These are phyloP conservation scores for Penicillium hesseltinei DNA, from an alignment of 2,329 filamentous ascomycete genomes.

Conservation along the genomic window DNA sequence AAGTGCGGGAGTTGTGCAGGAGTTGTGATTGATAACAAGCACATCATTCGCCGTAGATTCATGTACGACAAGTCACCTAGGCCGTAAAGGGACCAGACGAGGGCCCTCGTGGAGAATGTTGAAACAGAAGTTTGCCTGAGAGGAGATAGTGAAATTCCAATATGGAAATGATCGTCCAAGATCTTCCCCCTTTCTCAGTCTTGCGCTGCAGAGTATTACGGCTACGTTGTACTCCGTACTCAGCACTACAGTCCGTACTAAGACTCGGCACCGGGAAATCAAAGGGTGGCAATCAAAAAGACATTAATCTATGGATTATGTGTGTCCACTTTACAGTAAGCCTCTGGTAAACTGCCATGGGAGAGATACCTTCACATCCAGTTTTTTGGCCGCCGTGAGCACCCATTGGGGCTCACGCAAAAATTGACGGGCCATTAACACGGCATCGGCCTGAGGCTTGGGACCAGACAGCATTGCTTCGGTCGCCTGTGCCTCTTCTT, in stretches of 20 bases:
- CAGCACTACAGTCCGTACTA: background rate
- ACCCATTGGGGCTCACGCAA: slow-evolving; percentile 58
- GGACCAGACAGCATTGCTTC: slow-evolving; percentile 27
- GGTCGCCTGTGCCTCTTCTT: slow-evolving; percentile 29
- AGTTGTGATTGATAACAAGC: background rate
- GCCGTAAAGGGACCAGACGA: background rate
- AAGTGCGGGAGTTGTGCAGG: background rate
- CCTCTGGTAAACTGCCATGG: slow-evolving; percentile 48
- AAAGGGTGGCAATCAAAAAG: background rate
- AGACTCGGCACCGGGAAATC: background rate
- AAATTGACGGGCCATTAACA: slow-evolving; percentile 55
- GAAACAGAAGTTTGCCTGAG: background rate
- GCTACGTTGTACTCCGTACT: too few species aligned
- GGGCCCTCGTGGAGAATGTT: background rate
- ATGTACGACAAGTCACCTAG: background rate
- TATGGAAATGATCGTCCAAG: background rate
- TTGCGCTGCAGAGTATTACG: background rate
- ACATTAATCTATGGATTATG: background rate
- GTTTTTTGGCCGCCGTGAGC: slow-evolving; percentile 49
- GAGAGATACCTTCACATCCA: slow-evolving; percentile 50
- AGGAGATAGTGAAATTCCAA: background rate
- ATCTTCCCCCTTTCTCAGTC: background rate
- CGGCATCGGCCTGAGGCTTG: slow-evolving; percentile 45
- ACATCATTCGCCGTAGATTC: background rate
- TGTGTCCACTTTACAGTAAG: background rate